These are phyloP conservation scores for Xylariaceae sp. DNA, from an alignment of 2,329 filamentous ascomycete genomes.

Conservation along the genomic window DNA sequence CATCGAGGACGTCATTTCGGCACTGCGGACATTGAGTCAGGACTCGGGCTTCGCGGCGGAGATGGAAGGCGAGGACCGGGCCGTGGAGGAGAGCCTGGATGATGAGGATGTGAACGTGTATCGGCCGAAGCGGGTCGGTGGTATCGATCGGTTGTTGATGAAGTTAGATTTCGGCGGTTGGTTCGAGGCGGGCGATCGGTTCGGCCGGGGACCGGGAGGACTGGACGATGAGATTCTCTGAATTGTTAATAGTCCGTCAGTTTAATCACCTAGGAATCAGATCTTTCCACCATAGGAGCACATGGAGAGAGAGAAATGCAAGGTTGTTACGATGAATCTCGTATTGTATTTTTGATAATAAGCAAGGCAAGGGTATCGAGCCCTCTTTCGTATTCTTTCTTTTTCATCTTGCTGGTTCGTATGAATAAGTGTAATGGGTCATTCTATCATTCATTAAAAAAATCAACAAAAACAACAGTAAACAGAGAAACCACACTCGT, in stretches of 20 bases:
- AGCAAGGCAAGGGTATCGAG: neutral
- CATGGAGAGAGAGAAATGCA: too few relatives aligned
- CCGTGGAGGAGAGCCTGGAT: conserved; percentile 20
- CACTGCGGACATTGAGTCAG: conserved; percentile 17
- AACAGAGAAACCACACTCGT: too few relatives aligned
- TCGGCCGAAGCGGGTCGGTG: conserved; percentile 66
- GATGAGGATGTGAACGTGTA: conserved; percentile 40
- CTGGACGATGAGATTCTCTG: conserved; percentile 1
- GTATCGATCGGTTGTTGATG: conserved; percentile 82
- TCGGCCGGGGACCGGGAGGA: neutral
- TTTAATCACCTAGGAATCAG: neutral
- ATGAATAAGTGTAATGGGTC: too few relatives aligned
- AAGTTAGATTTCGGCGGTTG: conserved; percentile 71
- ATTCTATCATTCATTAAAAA: too few relatives aligned
- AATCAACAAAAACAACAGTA: too few relatives aligned
- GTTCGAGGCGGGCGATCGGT: conserved; percentile 35
- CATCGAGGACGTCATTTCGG: conserved; percentile 60
- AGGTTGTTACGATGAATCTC: too few relatives aligned
- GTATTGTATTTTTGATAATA: neutral
- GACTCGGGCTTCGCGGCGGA: conserved; percentile 17
- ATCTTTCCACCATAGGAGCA: neutral
- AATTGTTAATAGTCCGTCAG: neutral
- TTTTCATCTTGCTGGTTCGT: too few relatives aligned
- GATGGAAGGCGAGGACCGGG: conserved; percentile 20
- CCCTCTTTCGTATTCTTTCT: neutral